A percentile compares a stretch with the other conserved stretches of the same genome.
phyloP scores from a whole-genome alignment of 1,284 basidiomycete species.

The Boletus sp. region DNA sequence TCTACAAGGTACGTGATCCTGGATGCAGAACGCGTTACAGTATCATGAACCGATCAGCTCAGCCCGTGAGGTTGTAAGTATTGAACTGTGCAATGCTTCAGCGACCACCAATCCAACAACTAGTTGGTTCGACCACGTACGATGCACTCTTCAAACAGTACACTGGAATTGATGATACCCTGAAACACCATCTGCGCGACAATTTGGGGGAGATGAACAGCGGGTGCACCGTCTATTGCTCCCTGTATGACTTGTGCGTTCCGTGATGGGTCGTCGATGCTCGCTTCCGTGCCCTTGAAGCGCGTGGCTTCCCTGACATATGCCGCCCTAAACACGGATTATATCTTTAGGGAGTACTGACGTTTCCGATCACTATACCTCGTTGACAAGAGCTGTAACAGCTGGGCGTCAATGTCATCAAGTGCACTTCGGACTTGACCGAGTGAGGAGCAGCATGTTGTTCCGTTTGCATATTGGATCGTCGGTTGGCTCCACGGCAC shows the following conservation, averaged over 20 bases:
- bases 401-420: background rate
- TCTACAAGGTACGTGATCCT: background rate
- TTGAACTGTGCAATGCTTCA: slow-evolving; percentile 16
- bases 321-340: background rate
- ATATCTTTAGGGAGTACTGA: background rate
- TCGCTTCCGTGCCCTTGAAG: background rate
- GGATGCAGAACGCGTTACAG: background rate
- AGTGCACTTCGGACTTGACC: background rate
- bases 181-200: background rate
- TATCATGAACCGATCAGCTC: background rate
- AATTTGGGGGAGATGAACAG: background rate
- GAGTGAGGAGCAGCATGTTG: background rate
- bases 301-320: background rate
- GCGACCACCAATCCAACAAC: background rate
- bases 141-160: background rate
- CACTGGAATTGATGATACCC: background rate
- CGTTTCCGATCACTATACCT: background rate
- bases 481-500: background rate
- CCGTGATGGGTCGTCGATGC: background rate
- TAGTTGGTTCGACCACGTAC: background rate
- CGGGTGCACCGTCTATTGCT: background rate
- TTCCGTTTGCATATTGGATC: background rate
- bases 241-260: background rate
- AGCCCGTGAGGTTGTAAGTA: slow-evolving; percentile 1
- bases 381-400: background rate